phyloP scores from a whole-genome alignment of 257 asterid genomes.

The Forsythia suspensa region DNA sequence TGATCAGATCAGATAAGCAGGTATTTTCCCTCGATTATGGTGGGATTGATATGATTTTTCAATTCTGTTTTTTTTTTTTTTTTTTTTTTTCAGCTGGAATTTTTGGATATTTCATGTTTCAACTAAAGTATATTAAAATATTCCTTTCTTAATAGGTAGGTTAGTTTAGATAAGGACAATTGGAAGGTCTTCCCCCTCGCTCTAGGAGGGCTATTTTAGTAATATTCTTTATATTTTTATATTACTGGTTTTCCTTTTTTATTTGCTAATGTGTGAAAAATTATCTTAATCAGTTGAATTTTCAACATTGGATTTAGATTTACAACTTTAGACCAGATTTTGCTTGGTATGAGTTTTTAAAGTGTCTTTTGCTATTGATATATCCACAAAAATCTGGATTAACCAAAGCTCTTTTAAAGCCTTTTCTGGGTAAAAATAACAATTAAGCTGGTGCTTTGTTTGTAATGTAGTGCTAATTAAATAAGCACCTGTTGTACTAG shows the following conservation, averaged over 20 bases:
- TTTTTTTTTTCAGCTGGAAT: not conserved
- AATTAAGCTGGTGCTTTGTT: not conserved
- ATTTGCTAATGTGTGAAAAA: not conserved
- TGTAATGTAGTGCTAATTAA: not conserved
- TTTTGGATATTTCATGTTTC: not conserved
- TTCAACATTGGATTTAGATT: not conserved
- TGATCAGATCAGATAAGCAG: too few species aligned
- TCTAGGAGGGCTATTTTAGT: too few species aligned
- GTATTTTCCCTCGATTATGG: not conserved
- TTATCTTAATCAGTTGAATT: not conserved
- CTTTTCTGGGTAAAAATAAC: too few species aligned
- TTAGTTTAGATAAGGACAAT: not conserved
- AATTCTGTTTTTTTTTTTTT: too few species aligned
- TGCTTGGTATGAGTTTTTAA: too few species aligned
- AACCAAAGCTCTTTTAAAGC: too few species aligned
- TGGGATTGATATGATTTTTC: not conserved
- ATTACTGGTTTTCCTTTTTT: not conserved
- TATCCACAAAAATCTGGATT: not conserved
- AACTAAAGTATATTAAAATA: too few species aligned
- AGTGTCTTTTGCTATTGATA: not conserved
- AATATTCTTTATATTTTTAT: too few species aligned
- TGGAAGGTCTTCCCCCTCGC: too few species aligned
- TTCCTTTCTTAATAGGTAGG: not conserved
- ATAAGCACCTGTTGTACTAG: not conserved
- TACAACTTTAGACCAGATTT: not conserved